phyloP scores from a whole-genome alignment of 768 basidiomycete genomes.

The Megacollybia marginata region DNA sequence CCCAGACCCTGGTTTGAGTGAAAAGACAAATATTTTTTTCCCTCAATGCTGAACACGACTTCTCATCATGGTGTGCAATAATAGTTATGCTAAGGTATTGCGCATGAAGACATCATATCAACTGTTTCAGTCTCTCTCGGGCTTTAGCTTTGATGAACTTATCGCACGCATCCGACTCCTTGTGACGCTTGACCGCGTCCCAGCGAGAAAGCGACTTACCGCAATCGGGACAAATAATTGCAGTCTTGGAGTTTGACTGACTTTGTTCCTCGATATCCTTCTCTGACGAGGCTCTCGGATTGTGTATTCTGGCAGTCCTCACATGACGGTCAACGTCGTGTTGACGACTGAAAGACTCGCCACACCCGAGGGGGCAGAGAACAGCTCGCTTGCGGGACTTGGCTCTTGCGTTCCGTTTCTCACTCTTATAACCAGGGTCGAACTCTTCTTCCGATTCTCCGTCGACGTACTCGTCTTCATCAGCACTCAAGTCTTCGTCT shows the following conservation, averaged over 20 bases:
- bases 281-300: slow-evolving; percentile 1
- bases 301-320: slow-evolving; percentile 16
- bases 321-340: slow-evolving; percentile 17
- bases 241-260: neutral
- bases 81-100: neutral
- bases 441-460: neutral
- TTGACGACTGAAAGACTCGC: slow-evolving; percentile 15
- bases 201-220: neutral
- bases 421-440: neutral
- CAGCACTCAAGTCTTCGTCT: slow-evolving; percentile 1
- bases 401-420: neutral
- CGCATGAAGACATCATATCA: neutral
- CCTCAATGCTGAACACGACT: neutral
- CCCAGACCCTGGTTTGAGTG: neutral
- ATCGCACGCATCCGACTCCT: neutral
- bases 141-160: slow-evolving; percentile 1
- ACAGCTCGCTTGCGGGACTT: neutral
- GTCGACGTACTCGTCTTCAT: slow-evolving; percentile 1
- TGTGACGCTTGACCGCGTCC: slow-evolving; percentile 3
- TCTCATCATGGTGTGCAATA: neutral
- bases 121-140: neutral
- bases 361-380: slow-evolving; percentile 17
- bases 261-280: neutral
- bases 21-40: neutral
- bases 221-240: slow-evolving; percentile 1